A percentile compares a stretch with the other conserved stretches of the same genome.
phyloP scores from a whole-genome alignment of 192 early-diverging fungal species.

The Backusella australiensis region DNA sequence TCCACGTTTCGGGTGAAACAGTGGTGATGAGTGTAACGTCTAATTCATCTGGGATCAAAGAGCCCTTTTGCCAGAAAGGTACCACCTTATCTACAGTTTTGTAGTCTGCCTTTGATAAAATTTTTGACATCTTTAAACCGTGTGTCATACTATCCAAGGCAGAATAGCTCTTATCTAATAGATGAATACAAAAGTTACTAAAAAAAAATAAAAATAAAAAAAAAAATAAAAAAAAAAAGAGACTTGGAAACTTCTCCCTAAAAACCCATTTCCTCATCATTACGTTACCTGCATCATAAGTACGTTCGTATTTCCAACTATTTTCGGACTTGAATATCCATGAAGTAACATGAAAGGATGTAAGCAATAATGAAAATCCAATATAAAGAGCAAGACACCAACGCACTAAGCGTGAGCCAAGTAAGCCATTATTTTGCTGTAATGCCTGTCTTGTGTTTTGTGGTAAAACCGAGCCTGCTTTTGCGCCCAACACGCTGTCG shows the following conservation, averaged over 20 bases:
- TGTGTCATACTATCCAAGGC: slow-evolving; percentile 27
- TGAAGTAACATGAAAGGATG: background rate
- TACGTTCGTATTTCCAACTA: slow-evolving; percentile 8
- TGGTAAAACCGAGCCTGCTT: background rate
- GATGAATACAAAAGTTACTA: background rate
- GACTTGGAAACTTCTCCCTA: background rate
- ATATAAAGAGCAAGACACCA: background rate
- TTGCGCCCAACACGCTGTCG: background rate
- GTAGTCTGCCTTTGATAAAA: slow-evolving; percentile 25
- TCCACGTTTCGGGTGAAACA: slow-evolving; percentile 39
- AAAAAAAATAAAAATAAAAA: background rate
- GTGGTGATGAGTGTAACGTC: slow-evolving; percentile 43
- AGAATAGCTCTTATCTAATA: slow-evolving; percentile 21
- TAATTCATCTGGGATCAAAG: slow-evolving; percentile 32
- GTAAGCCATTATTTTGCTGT: background rate
- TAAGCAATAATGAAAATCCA: background rate
- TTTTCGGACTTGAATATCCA: background rate
- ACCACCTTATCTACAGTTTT: slow-evolving; percentile 16
- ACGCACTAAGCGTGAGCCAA: background rate
- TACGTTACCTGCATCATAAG: slow-evolving; percentile 29
- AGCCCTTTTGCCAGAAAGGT: slow-evolving; percentile 35
- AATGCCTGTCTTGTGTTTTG: background rate
- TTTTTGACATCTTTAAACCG: slow-evolving; percentile 32
- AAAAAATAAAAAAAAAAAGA: background rate
- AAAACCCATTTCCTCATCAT: background rate